Base-by-base conservation (phyloP, 202 grass and related monocot species). In the Dendrocalamus latiflorus region DNA sequence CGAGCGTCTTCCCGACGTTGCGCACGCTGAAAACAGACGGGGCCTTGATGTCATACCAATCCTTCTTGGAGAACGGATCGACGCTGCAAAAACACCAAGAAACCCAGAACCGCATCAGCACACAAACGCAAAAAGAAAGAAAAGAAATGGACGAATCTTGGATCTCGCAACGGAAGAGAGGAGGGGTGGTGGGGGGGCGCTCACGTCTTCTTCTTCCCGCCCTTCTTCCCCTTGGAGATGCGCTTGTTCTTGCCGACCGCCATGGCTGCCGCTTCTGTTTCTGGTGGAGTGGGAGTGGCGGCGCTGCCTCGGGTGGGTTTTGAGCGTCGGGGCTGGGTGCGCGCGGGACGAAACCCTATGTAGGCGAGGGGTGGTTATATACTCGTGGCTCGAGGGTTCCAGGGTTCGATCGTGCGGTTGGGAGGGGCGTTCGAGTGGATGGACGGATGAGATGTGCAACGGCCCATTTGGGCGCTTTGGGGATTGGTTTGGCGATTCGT, bases 1-100 rank as follows among this genome's bases (percentile, higher is more conserved):
- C 95, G 1, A 98, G 95, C 0, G 92, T 98, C 79, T 98, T 98
- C 0, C 95, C 95, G 1, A 98, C 15, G 88, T 83, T 95, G 57
- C 90, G 86, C 30, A 74, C 75, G 38, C 34, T 90, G 88, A 98
- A 98, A 0, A 87, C 80, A 1, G 93, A 88, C 3, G 92, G 95
- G 1, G 95, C 95, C 91, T 98, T 98, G 86, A 98, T 95, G 30
- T 98, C 92, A 6, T 98, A 98, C 95, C 92, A 98, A 11, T 98
- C 92, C 85, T 98, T 98, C 80, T 98, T 98, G 0, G 90, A 9
- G 47, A 98, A 98, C 1, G 95, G 95, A 53, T 98, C 95, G 3
- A 98, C 95, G 5, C 95, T 98, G 84, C 50, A 74, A 69, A 41
- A 21, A 9, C 56, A n/a, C 15, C 51, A 61, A 42, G 0, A 51